These are phyloP conservation scores for Cyclotella kingstonii DNA, from an alignment of 108 stramenopile genomes.

Conservation along the genomic window DNA sequence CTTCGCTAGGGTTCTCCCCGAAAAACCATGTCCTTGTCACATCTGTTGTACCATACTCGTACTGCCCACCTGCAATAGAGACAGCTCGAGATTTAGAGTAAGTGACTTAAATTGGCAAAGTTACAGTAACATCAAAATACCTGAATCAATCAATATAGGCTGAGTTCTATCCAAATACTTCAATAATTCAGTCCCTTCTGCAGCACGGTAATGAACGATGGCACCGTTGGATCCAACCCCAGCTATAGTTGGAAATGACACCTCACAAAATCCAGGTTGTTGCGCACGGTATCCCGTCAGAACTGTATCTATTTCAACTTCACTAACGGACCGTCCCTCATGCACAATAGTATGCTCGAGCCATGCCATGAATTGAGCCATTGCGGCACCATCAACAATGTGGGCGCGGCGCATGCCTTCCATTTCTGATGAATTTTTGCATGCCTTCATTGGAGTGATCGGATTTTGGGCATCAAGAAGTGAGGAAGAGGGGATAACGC, in stretches of 20 bases:
- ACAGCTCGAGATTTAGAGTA: background rate
- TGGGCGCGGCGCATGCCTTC: slow-evolving; percentile 92
- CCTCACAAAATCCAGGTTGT: slow-evolving; percentile 78
- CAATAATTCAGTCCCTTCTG: slow-evolving; percentile 58
- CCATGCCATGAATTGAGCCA: slow-evolving; percentile 91
- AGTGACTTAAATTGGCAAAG: background rate
- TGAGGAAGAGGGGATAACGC: slow-evolving; percentile 55
- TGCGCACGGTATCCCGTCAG: slow-evolving; percentile 75
- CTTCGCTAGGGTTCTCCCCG: slow-evolving; percentile 68
- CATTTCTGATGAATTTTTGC: slow-evolving; percentile 92
- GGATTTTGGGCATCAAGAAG: slow-evolving; percentile 77
- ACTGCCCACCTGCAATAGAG: slow-evolving; percentile 68
- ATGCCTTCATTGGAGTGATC: slow-evolving; percentile 88
- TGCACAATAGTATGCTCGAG: slow-evolving; percentile 65
- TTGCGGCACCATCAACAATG: slow-evolving; percentile 93
- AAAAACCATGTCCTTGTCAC: slow-evolving; percentile 97
- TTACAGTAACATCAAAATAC: background rate
- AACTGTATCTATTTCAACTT: slow-evolving; percentile 87
- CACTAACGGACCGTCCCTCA: slow-evolving; percentile 70
- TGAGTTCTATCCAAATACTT: slow-evolving; percentile 63
- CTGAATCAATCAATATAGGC: slow-evolving; percentile 91
- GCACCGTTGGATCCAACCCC: slow-evolving; percentile 95
- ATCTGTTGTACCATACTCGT: slow-evolving; percentile 96
- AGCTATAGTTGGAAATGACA: slow-evolving; percentile 93
- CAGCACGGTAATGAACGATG: slow-evolving; percentile 94